Conservation (phyloP, 306 rosid genomes). For the Sindora glabra region DNA sequence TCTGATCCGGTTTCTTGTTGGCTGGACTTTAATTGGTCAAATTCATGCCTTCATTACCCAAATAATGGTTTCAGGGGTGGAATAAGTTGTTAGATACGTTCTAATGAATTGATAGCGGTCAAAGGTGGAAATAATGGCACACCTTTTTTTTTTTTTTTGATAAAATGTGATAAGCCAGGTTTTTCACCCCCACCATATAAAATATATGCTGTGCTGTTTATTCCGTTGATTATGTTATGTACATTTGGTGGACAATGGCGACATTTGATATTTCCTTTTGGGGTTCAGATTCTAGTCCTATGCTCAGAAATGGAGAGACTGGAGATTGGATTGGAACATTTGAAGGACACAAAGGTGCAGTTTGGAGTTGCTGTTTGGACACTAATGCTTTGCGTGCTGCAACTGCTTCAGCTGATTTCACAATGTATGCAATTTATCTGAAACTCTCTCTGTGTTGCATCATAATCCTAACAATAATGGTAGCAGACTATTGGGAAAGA, state of each 20-base stretch:
- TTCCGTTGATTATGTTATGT: neutral
- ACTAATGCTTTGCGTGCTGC: constrained; percentile 93
- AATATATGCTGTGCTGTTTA: neutral
- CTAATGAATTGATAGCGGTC: too few species aligned
- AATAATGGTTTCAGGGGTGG: too few species aligned
- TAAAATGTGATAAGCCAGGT: neutral
- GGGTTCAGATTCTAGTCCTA: constrained; percentile 75
- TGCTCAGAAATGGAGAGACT: constrained; percentile 96
- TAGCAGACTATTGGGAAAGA: neutral
- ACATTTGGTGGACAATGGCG: neutral
- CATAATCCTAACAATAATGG: too few species aligned
- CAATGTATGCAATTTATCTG: constrained; percentile 48
- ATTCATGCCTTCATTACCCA: too few species aligned
- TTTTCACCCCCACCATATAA: too few species aligned
- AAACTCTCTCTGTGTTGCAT: neutral
- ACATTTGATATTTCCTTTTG: neutral
- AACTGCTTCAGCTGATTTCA: constrained; percentile 92
- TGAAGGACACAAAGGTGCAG: constrained; percentile 99
- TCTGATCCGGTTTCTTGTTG: too few species aligned
- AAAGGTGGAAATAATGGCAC: too few species aligned
- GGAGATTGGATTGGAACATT: constrained; percentile 99
- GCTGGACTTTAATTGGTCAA: too few species aligned
- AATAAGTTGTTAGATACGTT: too few species aligned
- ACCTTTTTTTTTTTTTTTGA: too few species aligned
- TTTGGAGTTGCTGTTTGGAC: constrained; percentile 98